Percentiles rank a stretch among this genome's conserved stretches.
Evolutionary conservation across 1,284 basidiomycete species (phyloP).

Genomic region (Ganoderma leucocontextum): DNA sequence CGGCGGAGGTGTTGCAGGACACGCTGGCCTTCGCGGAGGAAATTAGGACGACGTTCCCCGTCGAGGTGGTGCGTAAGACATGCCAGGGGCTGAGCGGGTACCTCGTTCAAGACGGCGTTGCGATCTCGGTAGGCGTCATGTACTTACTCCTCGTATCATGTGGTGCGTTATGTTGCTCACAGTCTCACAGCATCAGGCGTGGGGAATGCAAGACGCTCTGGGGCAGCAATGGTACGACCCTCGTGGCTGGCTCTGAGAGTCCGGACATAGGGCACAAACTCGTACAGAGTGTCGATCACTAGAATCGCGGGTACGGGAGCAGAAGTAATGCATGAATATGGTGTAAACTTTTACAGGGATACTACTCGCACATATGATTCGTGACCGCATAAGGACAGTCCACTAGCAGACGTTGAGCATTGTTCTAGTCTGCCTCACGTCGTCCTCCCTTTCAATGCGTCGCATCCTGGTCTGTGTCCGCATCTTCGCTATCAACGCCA

Average conservation of each 20-base stretch:
- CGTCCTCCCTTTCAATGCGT: too few species aligned
- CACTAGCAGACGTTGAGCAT: too few species aligned
- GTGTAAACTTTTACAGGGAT: too few species aligned
- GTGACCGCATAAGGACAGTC: too few species aligned
- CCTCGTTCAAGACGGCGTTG: not conserved
- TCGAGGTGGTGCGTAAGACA: not conserved
- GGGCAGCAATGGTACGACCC: not conserved
- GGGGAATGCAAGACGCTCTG: not conserved
- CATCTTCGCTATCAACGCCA: not conserved
- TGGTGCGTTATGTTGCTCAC: not conserved
- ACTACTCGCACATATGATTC: too few species aligned
- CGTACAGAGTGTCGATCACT: too few species aligned
- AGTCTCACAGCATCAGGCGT: not conserved
- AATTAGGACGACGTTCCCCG: not conserved
- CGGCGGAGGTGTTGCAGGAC: not conserved
- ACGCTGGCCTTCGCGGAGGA: not conserved
- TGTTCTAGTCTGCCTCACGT: too few species aligned
- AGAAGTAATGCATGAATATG: too few species aligned
- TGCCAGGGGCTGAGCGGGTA: not conserved
- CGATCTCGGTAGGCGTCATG: not conserved
- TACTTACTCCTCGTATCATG: not conserved
- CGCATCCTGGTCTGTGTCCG: too few species aligned
- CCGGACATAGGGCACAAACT: too few species aligned
- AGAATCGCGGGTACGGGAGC: too few species aligned
- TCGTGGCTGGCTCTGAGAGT: not conserved